phyloP scores from a whole-genome alignment of 1,284 basidiomycete species.

The Cryptococcus sp. region DNA sequence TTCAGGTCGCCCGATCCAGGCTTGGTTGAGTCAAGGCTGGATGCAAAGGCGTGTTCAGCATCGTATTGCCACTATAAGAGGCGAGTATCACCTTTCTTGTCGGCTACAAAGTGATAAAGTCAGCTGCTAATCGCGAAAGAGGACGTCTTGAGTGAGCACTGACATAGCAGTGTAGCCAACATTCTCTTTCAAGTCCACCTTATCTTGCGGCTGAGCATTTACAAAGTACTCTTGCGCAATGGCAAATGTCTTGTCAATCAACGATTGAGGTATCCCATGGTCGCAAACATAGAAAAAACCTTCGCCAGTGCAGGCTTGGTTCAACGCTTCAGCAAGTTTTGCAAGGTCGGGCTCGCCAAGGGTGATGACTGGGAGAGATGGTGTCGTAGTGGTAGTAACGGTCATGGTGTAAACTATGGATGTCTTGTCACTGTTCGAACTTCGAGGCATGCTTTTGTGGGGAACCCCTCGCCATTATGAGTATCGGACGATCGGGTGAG shows the following conservation, averaged over 20 bases:
- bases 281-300: conserved; percentile 36
- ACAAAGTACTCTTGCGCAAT: conserved; percentile 28
- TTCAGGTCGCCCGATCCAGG: conserved; percentile 14
- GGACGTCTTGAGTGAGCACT: conserved; percentile 3
- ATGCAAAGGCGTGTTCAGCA: not conserved
- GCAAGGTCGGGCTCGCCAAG: too few species aligned
- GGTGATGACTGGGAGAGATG: too few species aligned
- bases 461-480: too few species aligned
- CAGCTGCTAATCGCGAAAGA: not conserved
- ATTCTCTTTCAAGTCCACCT: conserved; percentile 23
- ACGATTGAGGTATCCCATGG: conserved; percentile 26
- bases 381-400: too few species aligned
- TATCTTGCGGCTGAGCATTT: conserved; percentile 13
- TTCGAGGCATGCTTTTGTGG: too few species aligned
- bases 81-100: conserved; percentile 7
- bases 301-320: too few species aligned
- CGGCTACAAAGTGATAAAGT: not conserved
- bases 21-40: conserved; percentile 23
- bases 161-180: conserved; percentile 14
- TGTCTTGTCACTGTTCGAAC: too few species aligned
- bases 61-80: not conserved
- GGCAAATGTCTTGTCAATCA: conserved; percentile 28
- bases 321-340: too few species aligned
- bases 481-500: too few species aligned
- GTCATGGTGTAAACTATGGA: too few species aligned